Evolutionary conservation across 164 flowering plant species (phyloP).

Genomic region (Kingdonia uniflora): DNA sequence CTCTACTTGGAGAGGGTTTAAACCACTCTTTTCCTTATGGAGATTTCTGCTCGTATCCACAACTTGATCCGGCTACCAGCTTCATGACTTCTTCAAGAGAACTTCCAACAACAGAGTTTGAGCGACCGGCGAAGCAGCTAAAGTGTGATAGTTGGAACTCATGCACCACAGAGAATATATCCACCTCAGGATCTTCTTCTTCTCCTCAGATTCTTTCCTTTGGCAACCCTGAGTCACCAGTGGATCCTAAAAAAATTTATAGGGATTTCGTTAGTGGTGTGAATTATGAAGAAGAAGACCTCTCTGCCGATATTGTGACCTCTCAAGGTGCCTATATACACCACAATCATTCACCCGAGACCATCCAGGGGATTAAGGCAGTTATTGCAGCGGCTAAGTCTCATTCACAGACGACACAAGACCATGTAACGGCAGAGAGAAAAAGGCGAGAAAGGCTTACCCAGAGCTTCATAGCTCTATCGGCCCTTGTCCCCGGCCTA

Average conservation of each 20-base stretch:
- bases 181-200: not conserved
- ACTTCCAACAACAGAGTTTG: no score
- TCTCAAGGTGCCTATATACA: no score
- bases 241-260: not conserved
- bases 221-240: not conserved
- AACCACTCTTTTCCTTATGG: no score
- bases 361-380: not conserved
- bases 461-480: not conserved
- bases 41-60: no score
- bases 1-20: no score
- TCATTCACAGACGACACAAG: not conserved
- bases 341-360: no score
- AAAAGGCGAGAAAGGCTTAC: not conserved
- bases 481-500: not conserved
- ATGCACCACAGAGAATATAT: not conserved
- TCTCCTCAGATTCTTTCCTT: not conserved
- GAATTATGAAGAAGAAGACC: not conserved
- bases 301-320: not conserved
- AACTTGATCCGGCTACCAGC: no score
- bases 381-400: no score
- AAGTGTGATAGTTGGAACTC: not conserved
- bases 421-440: not conserved
- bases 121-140: no score
- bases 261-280: not conserved
- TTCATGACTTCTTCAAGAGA: no score